phyloP scores from a whole-genome alignment of 257 asterid genomes.

The Nicotiana undulata region DNA sequence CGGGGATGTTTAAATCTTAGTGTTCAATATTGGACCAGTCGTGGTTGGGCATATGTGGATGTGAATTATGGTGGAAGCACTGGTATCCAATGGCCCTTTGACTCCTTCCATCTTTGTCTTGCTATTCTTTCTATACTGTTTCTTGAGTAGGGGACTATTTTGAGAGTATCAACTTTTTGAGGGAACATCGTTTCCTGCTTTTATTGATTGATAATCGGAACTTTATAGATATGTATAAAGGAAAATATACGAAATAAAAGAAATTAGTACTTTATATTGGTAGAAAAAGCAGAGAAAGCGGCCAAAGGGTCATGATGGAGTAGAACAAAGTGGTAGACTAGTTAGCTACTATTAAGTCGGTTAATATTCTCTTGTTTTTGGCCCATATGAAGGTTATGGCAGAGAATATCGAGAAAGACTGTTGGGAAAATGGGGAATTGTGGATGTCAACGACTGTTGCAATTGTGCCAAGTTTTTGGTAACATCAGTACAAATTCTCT shows the following conservation, averaged over 20 bases:
- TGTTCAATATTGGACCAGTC: slow-evolving; percentile 96
- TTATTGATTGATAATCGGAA: neutral
- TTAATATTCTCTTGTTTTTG: neutral
- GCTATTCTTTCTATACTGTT: neutral
- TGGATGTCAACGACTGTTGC: slow-evolving; percentile 96
- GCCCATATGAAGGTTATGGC: slow-evolving; percentile 69
- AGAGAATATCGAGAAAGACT: slow-evolving; percentile 88
- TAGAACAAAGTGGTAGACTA: neutral
- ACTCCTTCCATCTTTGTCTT: neutral
- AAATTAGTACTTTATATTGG: neutral
- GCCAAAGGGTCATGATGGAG: neutral
- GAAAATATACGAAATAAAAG: neutral
- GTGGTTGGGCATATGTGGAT: slow-evolving; percentile 98
- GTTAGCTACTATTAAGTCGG: neutral
- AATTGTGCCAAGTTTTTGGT: slow-evolving; percentile 92
- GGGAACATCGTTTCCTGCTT: neutral
- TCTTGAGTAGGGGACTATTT: neutral
- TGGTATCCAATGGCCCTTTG: slow-evolving; percentile 34
- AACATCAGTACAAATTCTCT: slow-evolving; percentile 4
- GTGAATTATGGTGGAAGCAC: slow-evolving; percentile 99
- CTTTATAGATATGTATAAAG: neutral
- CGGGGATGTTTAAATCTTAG: slow-evolving; percentile 71
- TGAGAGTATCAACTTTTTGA: neutral
- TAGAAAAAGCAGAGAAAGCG: neutral
- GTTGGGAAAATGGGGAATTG: slow-evolving; percentile 78